These are phyloP conservation scores for Breynia disticha DNA, from an alignment of 441 rosid genomes.

Conservation along the genomic window DNA sequence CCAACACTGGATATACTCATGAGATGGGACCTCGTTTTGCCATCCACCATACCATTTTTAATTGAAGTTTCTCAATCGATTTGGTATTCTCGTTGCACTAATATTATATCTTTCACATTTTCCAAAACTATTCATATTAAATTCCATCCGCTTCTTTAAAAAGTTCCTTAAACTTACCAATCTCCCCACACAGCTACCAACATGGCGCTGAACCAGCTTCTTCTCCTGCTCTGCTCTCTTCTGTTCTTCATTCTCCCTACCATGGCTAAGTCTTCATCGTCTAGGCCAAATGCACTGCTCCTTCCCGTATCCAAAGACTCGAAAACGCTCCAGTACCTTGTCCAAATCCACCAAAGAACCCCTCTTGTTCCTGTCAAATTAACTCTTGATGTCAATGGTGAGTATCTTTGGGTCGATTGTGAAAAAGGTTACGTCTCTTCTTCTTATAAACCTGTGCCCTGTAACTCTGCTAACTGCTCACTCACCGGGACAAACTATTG, in stretches of 20 bases:
- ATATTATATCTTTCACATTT: too few relatives aligned
- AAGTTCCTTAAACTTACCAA: background rate
- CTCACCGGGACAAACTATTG: conserved; percentile 24
- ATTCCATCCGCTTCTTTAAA: too few relatives aligned
- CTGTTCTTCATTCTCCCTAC: conserved; percentile 1
- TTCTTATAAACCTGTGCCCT: conserved; percentile 35
- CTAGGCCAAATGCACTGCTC: conserved; percentile 50
- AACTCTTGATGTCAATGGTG: conserved; percentile 54
- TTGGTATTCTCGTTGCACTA: too few relatives aligned
- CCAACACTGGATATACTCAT: too few relatives aligned
- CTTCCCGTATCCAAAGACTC: conserved; percentile 52
- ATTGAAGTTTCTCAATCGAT: too few relatives aligned
- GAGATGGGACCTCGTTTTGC: too few relatives aligned
- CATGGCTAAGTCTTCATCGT: conserved; percentile 21
- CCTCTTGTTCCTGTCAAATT: conserved; percentile 42
- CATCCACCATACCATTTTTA: too few relatives aligned
- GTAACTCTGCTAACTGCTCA: conserved; percentile 38
- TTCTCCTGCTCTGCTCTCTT: conserved; percentile 2
- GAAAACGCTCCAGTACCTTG: conserved; percentile 43
- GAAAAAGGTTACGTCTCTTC: conserved; percentile 39
- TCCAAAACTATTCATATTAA: too few relatives aligned
- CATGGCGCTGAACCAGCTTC: conserved; percentile 7
- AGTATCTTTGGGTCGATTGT: conserved; percentile 53
- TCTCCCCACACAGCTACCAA: background rate
- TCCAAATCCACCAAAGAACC: conserved; percentile 44